These are phyloP conservation scores for Daldinia grandis DNA, from an alignment of 495 filamentous ascomycete genomes.

Conservation along the genomic window DNA sequence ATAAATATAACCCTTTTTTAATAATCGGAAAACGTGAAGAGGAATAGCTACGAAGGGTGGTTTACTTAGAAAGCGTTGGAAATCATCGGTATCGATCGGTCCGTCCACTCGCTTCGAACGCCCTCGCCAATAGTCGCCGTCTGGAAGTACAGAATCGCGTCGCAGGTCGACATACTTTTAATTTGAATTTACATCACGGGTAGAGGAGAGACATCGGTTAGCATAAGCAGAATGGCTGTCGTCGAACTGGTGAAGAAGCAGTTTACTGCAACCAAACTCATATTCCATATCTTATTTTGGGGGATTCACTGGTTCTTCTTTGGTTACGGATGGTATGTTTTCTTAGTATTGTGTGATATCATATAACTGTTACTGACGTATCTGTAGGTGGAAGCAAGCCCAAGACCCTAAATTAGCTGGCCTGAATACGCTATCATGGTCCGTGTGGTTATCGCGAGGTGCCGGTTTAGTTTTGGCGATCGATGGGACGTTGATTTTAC, in stretches of 20 bases:
- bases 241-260: slow-evolving; percentile 62
- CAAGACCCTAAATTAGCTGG: slow-evolving; percentile 69
- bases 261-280: slow-evolving; percentile 69
- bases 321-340: slow-evolving; percentile 82
- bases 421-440: slow-evolving; percentile 84
- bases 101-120: slow-evolving; percentile 36
- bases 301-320: slow-evolving; percentile 83
- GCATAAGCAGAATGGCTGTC: slow-evolving; percentile 54
- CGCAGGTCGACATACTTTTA: slow-evolving; percentile 61
- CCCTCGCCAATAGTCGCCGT: slow-evolving; percentile 28
- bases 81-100: slow-evolving; percentile 16
- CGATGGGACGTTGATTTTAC: slow-evolving; percentile 85
- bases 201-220: slow-evolving; percentile 33
- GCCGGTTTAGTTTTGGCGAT: slow-evolving; percentile 83
- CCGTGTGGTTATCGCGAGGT: slow-evolving; percentile 95
- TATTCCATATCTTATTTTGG: slow-evolving; percentile 91
- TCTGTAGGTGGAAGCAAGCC: slow-evolving; percentile 77
- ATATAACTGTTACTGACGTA: slow-evolving; percentile 37
- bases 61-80: slow-evolving; percentile 27
- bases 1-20: slow-evolving; percentile 38
- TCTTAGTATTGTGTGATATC: background rate
- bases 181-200: slow-evolving; percentile 38
- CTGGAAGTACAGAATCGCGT: slow-evolving; percentile 46
- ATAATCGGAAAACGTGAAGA: slow-evolving; percentile 25
- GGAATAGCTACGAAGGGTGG: slow-evolving; percentile 16